Base-by-base conservation (phyloP, 1,139 yeast species). In the Taiozyma sp. region DNA sequence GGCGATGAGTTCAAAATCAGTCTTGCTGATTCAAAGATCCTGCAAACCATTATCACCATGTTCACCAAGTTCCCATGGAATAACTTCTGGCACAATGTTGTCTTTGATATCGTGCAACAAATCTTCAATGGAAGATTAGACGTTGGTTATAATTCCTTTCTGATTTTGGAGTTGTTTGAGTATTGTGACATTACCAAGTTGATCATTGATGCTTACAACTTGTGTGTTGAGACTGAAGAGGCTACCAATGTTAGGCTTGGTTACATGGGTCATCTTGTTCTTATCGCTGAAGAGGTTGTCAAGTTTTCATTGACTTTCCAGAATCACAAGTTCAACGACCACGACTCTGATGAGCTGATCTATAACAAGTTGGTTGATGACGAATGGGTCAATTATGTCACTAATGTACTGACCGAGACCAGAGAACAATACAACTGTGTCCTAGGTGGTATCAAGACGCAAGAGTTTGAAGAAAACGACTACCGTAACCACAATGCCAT, bases 31-130 rank as follows among this genome's bases (percentile, higher is more conserved):
- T 87, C 91, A 45, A 81, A 82, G 54, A 87, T 93, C 53, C 79
- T 93, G 48, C 76, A 84, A 40, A 84, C 91, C 43, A 90, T 93
- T 49, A 71, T 92, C 51, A 74, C 81, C 34, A 91, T 93, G 96
- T 91, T 93, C 66, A 90, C 90, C 76, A 80, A 81, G 62, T 93
- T 91, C 67, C 97, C 98, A 4, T 93, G 99, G 99, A 93, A 93
- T 70, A 93, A 93, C 66, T 93, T 93, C 65, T 75, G 95, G 68
- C 99, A 93, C 71, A 93, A 93, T 64, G 99, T 93, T 54, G 98
- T 93, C 5, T 95, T 93, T 71, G 99, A 93, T 68, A 88, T 93
- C 62, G 96, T 93, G 40, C 99, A 93, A 70, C 99, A 93, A 69
- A 87, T 93, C 19, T 80, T 93, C 65, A 92, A 91, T 69, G 99